Base-by-base conservation (phyloP, 2,329 filamentous ascomycete species). In the Diaporthe helianthi region DNA sequence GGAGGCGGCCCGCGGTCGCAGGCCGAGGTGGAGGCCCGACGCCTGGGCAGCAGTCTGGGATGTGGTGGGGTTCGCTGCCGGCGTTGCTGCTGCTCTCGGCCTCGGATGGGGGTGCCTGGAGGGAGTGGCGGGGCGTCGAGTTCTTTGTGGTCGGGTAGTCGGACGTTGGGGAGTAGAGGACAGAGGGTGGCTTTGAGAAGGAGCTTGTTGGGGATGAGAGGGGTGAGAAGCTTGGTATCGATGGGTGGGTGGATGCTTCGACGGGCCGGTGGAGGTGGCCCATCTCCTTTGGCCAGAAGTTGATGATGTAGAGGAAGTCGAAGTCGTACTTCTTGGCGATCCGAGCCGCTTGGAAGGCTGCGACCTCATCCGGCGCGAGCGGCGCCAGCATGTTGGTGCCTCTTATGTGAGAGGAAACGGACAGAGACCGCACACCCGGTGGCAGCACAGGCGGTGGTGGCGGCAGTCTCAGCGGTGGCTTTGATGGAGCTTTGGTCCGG, bases 231-330 rank as follows among this genome's bases (percentile, higher is more conserved):
- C 55, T 22, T 7, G 47, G 49, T 2, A 63, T 47, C 1, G 47
- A 33, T 26, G 31, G 53, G 22, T 49, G 65, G 19, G 26, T 31
- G 66, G 67, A n/a, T 51, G 44, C 44, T 17, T 65, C 38, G 67
- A 52, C 52, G 9, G 67, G 69, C 68, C 65, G 8, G 74, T 74
- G 38, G 71, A 67, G 38, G 65, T 67, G 70, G 63, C 73, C 72
- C 71, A 76, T 74, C 46, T 75, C 72, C 46, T 75, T 80, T 4
- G 87, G 86, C 86, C 87, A 88, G 17, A 89, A 78, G 71, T 86
- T 88, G 71, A 88, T 83, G 36, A 89, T 82, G 72, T 89, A 89
- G 15, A 89, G 81, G 29, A 89, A 79, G 72, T 88, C 85, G 65
- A 89, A 88, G 65, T 86, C 81, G 75, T 87, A 87, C 65, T 83